Percentiles rank a stretch among this genome's conserved stretches.
phyloP scores from a whole-genome alignment of 495 filamentous ascomycete species.

The Neohortaea acidophila region DNA sequence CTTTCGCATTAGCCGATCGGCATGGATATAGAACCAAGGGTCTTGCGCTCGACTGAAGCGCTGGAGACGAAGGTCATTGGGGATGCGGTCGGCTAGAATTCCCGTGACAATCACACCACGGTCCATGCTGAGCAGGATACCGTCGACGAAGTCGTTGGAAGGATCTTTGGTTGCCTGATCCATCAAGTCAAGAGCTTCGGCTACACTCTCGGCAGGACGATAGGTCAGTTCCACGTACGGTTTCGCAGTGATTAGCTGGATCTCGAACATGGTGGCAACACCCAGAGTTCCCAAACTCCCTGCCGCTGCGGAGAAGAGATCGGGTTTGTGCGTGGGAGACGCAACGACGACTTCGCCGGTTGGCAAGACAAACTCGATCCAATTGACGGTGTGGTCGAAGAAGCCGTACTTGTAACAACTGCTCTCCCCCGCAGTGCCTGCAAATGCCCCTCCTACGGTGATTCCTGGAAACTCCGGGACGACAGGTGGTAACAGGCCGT shows the following conservation, averaged over 20 bases:
- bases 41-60: constrained; percentile 17
- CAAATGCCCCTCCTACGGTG: constrained; percentile 47
- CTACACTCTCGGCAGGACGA: constrained; percentile 27
- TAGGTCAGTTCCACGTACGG: constrained; percentile 43
- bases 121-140: constrained; percentile 34
- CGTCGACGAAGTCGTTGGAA: constrained; percentile 25
- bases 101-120: constrained; percentile 41
- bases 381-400: constrained; percentile 39
- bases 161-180: constrained; percentile 27
- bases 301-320: constrained; percentile 42
- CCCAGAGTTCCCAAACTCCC: constrained; percentile 43
- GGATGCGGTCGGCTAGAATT: constrained; percentile 28
- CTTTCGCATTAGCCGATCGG: constrained; percentile 3
- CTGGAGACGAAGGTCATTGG: constrained; percentile 21
- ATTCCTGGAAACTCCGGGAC: constrained; percentile 50
- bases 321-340: constrained; percentile 26
- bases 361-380: constrained; percentile 46
- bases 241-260: constrained; percentile 37
- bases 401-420: constrained; percentile 43
- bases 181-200: constrained; percentile 18
- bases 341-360: constrained; percentile 36
- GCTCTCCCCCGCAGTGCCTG: constrained; percentile 46
- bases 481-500: constrained; percentile 41
- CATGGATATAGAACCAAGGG: constrained; percentile 24
- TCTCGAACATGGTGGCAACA: constrained; percentile 39